A percentile compares a stretch with the other conserved stretches of the same genome.
phyloP scores from a whole-genome alignment of 179 eudicot species.

The Vitellaria paradoxa region DNA sequence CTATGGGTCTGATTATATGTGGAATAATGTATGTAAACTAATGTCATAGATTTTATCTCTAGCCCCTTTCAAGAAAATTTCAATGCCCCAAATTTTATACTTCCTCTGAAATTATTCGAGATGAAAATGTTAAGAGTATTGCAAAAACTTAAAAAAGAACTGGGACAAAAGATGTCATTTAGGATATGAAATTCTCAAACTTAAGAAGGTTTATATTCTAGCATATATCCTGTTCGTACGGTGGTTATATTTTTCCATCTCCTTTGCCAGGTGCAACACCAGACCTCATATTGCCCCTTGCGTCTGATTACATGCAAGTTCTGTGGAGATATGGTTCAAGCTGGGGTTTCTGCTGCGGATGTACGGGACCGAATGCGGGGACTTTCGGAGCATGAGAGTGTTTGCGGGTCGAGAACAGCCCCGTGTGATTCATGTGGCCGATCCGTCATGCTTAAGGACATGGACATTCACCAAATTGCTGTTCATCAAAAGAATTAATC shows the following conservation, averaged over 20 bases:
- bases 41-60: constrained; percentile 1
- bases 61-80: too few species aligned
- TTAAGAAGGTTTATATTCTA: neutral
- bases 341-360: constrained; percentile 69
- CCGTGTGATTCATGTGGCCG: constrained; percentile 96
- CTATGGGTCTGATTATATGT: neutral
- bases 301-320: constrained; percentile 80
- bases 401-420: constrained; percentile 89
- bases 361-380: constrained; percentile 74
- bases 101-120: too few species aligned
- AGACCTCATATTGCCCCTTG: constrained; percentile 67
- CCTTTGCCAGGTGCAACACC: constrained; percentile 72
- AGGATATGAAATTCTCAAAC: neutral
- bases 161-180: neutral
- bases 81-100: too few species aligned
- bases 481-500: constrained; percentile 73
- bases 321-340: constrained; percentile 91
- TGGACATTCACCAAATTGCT: constrained; percentile 91
- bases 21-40: neutral
- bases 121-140: too few species aligned
- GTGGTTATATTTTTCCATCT: neutral
- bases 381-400: constrained; percentile 81
- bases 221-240: neutral
- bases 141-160: neutral
- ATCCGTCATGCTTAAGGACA: constrained; percentile 88